phyloP scores from a whole-genome alignment of 495 filamentous ascomycete species.

The Hypoxylon fragiforme region DNA sequence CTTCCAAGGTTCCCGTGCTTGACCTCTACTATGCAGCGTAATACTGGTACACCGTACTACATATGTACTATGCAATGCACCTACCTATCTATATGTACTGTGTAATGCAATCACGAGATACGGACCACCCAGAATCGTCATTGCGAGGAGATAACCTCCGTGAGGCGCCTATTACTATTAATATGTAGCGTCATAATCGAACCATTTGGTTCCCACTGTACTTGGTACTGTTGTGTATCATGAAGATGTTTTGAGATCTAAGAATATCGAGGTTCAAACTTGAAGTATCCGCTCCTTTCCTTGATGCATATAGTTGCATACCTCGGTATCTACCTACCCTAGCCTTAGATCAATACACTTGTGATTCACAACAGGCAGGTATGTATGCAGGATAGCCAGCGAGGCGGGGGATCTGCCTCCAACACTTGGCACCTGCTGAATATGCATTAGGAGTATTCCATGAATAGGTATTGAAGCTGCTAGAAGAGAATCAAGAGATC shows the following conservation, averaged over 20 bases:
- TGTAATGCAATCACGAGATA: conserved; percentile 17
- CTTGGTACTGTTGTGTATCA: conserved; percentile 5
- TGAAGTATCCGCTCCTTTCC: too few species aligned
- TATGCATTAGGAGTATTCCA: too few species aligned
- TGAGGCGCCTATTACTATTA: too few species aligned
- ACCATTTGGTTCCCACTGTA: conserved; percentile 12
- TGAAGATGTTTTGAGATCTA: conserved; percentile 4
- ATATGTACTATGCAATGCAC: too few species aligned
- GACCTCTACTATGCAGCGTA: too few species aligned
- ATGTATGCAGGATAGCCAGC: background rate
- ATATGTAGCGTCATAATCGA: conserved; percentile 32
- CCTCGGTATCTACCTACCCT: too few species aligned
- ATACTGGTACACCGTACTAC: too few species aligned
- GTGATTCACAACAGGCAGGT: background rate
- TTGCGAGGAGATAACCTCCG: conserved; percentile 4
- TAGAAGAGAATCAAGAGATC: background rate
- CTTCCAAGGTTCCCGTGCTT: too few species aligned
- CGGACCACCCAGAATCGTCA: conserved; percentile 4
- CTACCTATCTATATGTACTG: too few species aligned
- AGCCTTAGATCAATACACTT: too few species aligned
- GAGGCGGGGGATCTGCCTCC: conserved; percentile 14
- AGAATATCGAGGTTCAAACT: too few species aligned
- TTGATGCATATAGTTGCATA: too few species aligned
- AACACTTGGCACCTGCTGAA: conserved; percentile 15
- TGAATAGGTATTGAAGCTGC: background rate